Base-by-base conservation (phyloP, 2,329 filamentous ascomycete species). In the Colletotrichum orchidophilum region DNA sequence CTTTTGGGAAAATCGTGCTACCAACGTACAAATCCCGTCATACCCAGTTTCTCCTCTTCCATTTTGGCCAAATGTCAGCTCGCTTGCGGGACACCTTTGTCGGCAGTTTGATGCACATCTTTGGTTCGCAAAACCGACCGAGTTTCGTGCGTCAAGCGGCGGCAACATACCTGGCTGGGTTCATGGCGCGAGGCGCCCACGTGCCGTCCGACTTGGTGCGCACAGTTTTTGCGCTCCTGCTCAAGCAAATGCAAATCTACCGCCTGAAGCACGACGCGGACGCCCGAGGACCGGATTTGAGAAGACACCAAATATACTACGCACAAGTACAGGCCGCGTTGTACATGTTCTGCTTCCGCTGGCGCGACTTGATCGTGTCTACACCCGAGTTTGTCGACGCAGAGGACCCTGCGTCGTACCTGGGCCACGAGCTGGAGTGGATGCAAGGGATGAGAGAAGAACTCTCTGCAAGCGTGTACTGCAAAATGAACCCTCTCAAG, bases 301-400 rank as follows among this genome's bases (percentile, higher is more conserved):
- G 92, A 73, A 91, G 93, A 57, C 97, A 96, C 78, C 90, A 91
- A 58, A 90, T 93, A 15, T 97, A 97, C 82, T 98, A 98, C 80
- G 91, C 93, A 21, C 90, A 95, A 58, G 91, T 93, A n/a, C 95
- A 98, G 81, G 95, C 95, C 1, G 86, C 97, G 3, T 88, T 98
- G 27, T 98, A 98, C 83, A 96, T 97, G 70, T 98, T 97, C 78
- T 99, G 96, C 85, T 99, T 99, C 86, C 92, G 96, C 66, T 99
- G 96, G 96, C 92, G 94, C 72, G 96, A 98, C 77, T 86, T 99
- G 57, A 92, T 94, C 66, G 85, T 89, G 24, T 87, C 88, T 1
- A 88, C 87, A 3, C 85, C 88, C 1, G 87, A 91, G 71, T 85
- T 82, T 72, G 87, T 89, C 68, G 93, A 89, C 81, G 88, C 84